Conservation (phyloP, 257 asterid genomes). For the Coffea eugenioides region DNA sequence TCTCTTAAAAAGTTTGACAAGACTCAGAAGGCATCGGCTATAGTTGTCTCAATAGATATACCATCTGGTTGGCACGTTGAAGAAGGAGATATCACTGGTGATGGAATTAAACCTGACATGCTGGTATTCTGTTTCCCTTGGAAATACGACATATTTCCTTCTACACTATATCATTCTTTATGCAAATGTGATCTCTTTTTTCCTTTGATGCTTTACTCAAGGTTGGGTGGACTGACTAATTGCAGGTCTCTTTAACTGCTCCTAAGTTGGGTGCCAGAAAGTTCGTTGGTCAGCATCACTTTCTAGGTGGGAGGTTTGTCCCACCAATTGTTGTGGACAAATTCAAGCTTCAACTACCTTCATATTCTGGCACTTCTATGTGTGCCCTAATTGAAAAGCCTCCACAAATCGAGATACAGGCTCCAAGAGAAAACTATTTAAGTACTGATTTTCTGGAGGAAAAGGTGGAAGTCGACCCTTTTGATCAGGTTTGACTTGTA, state of each 20-base stretch:
- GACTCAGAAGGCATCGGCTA: constrained; percentile 16
- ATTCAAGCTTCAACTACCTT: constrained; percentile 30
- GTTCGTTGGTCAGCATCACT: constrained; percentile 34
- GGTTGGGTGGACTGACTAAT: no score
- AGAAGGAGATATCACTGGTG: constrained; percentile 28
- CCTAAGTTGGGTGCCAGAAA: constrained; percentile 38
- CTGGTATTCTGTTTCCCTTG: constrained; percentile 24
- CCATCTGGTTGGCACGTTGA: constrained; percentile 44
- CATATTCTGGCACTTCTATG: constrained; percentile 37
- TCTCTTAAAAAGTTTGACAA: constrained; percentile 11
- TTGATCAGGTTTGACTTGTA: constrained; percentile 31
- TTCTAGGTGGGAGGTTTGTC: constrained; percentile 36
- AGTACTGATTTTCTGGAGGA: constrained; percentile 9
- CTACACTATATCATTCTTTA: not conserved
- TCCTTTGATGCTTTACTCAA: no score
- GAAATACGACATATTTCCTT: not conserved
- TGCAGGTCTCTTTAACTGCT: constrained; percentile 37
- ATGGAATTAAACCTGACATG: constrained; percentile 38
- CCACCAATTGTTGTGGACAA: constrained; percentile 28
- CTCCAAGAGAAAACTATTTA: constrained; percentile 7
- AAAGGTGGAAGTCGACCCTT: constrained; percentile 12
- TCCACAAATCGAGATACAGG: constrained; percentile 15
- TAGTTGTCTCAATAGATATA: constrained; percentile 35
- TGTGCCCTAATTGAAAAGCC: constrained; percentile 27
- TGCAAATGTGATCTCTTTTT: not conserved